These are phyloP conservation scores for Ophiocordyceps camponoti-floridani DNA, from an alignment of 2,329 filamentous ascomycete species.

Conservation along the genomic window DNA sequence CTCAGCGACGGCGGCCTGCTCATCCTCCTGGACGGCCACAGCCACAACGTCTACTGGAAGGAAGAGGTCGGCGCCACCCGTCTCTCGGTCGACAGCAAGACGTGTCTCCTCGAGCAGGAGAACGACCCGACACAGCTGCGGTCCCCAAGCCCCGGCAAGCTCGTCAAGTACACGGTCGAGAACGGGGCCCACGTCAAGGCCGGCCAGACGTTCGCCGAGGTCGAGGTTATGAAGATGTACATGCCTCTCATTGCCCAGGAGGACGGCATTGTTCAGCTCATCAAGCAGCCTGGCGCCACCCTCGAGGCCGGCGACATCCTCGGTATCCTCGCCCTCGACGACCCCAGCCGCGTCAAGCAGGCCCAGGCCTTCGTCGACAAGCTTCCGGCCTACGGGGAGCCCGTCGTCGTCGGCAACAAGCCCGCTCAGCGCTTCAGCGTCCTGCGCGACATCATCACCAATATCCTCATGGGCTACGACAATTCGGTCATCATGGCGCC, in stretches of 20 bases:
- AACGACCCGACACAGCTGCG: constrained; percentile 96
- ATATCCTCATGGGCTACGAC: constrained; percentile 87
- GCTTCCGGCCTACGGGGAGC: constrained; percentile 70
- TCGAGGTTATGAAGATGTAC: constrained; percentile 99
- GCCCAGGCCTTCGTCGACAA: constrained; percentile 86
- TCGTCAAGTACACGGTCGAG: constrained; percentile 94
- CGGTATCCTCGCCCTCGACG: constrained; percentile 89
- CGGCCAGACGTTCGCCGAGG: constrained; percentile 85
- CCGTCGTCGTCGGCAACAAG: constrained; percentile 79
- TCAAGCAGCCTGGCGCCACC: constrained; percentile 97
- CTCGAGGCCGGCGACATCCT: constrained; percentile 96
- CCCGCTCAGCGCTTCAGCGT: constrained; percentile 73
- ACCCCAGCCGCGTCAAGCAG: constrained; percentile 91
- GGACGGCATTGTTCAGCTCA: constrained; percentile 89
- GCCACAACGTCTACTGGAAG: constrained; percentile 99
- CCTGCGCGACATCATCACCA: constrained; percentile 58
- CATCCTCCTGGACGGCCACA: constrained; percentile 76
- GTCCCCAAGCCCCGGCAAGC: constrained; percentile 87
- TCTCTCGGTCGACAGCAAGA: constrained; percentile 94
- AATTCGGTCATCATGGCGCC: constrained; percentile 91
- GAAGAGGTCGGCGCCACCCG: constrained; percentile 93
- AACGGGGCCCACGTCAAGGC: constrained; percentile 87
- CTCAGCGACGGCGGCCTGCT: constrained; percentile 88
- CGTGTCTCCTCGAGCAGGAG: constrained; percentile 92
- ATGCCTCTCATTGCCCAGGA: constrained; percentile 94